These are phyloP conservation scores for Erigeron canadensis DNA, from an alignment of 129 eudicot genomes.

Conservation along the genomic window DNA sequence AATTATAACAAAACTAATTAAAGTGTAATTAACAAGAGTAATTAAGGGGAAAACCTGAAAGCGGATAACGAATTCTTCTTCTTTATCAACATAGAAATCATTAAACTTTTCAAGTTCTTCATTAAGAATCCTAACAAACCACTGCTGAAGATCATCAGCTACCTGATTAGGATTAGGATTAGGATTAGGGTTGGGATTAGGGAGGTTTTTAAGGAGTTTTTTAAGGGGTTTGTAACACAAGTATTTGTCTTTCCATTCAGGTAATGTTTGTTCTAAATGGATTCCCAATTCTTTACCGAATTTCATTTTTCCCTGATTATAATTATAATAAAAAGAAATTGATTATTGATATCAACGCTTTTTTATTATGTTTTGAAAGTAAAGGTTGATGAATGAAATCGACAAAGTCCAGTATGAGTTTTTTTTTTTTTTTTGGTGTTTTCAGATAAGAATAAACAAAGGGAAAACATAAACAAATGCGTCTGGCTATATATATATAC, in stretches of 20 bases:
- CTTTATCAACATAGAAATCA: conserved; percentile 91
- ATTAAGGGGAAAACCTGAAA: conserved; percentile 74
- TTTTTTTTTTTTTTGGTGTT: no score
- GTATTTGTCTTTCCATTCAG: conserved; percentile 95
- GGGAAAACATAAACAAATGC: no score
- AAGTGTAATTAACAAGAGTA: neutral
- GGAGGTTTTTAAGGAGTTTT: conserved; percentile 65
- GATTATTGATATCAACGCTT: neutral
- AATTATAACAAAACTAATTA: neutral
- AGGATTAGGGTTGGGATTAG: conserved; percentile 46
- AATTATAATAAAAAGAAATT: neutral
- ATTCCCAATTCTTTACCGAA: conserved; percentile 81
- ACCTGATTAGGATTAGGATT: conserved; percentile 28
- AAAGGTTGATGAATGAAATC: no score
- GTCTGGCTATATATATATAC: no score
- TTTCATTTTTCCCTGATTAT: conserved; percentile 46
- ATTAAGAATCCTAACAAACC: conserved; percentile 72
- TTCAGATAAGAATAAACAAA: no score
- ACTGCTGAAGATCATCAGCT: conserved; percentile 61
- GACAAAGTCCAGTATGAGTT: neutral
- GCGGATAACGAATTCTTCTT: conserved; percentile 82
- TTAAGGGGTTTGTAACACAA: conserved; percentile 84
- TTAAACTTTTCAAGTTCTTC: conserved; percentile 84
- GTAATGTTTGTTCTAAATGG: conserved; percentile 88
- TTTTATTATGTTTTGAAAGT: no score